phyloP scores from a whole-genome alignment of 352 stramenopile species.

The Phytophthora pluvialis region DNA sequence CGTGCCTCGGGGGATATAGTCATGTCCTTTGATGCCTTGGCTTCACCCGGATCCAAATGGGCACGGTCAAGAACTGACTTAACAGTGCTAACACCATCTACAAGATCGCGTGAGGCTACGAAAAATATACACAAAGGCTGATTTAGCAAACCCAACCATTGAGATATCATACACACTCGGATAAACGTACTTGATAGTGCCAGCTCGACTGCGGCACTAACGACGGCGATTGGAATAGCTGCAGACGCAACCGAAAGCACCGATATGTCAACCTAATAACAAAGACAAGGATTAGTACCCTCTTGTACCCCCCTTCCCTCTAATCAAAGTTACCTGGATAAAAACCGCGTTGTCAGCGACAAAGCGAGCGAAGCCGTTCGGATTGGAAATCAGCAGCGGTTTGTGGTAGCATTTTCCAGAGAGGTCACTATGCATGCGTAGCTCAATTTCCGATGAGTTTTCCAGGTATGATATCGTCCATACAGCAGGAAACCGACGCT shows the following conservation, averaged over 20 bases:
- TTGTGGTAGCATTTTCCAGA: constrained; percentile 19
- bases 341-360: neutral
- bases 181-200: constrained; percentile 2
- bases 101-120: neutral
- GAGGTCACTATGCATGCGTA: constrained; percentile 23
- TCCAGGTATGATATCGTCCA: neutral
- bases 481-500: constrained; percentile 4
- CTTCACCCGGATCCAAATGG: neutral
- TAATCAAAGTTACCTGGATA: constrained; percentile 7
- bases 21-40: neutral
- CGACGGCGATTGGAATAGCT: constrained; percentile 4
- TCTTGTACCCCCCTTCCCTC: neutral
- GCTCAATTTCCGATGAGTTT: constrained; percentile 2
- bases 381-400: neutral
- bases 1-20: neutral
- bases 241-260: constrained; percentile 7
- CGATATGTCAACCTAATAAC: constrained; percentile 3
- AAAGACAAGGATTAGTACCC: constrained; percentile 1
- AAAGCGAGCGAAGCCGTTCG: neutral
- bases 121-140: neutral
- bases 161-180: no score
- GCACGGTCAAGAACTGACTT: neutral
- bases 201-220: neutral
- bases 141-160: no score
- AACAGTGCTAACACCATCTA: neutral